These are phyloP conservation scores for Ophiostoma montium DNA, from an alignment of 2,329 filamentous ascomycete genomes.

Conservation along the genomic window DNA sequence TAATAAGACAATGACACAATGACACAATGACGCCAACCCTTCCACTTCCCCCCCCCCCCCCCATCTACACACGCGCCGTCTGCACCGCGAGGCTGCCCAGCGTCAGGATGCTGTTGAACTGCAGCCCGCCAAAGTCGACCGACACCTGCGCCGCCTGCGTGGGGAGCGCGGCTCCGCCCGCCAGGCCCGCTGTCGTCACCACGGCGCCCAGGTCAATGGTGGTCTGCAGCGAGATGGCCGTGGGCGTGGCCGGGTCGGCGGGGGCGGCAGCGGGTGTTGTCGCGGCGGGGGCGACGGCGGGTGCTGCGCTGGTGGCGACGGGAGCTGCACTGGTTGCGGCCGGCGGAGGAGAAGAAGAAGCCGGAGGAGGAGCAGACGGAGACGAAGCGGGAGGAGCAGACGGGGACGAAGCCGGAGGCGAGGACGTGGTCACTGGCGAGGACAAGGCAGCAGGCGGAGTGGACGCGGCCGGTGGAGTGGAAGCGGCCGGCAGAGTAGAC, in stretches of 20 bases:
- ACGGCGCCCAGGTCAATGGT: constrained; percentile 18
- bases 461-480: neutral
- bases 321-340: neutral
- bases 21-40: neutral
- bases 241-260: constrained; percentile 5
- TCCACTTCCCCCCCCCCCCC: too few relatives aligned
- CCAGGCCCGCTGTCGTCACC: constrained; percentile 13
- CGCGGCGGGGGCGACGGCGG: neutral
- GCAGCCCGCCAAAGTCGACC: constrained; percentile 27
- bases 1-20: neutral
- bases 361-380: neutral
- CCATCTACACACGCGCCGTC: constrained; percentile 11
- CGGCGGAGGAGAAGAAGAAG: neutral
- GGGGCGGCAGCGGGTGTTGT: neutral
- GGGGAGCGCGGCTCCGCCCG: constrained; percentile 13
- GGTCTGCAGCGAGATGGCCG: constrained; percentile 14
- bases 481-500: neutral
- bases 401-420: neutral
- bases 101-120: constrained; percentile 28
- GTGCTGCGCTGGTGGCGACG: neutral
- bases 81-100: constrained; percentile 27
- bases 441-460: neutral
- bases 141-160: constrained; percentile 14
- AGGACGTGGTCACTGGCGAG: neutral
- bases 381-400: neutral